These are phyloP conservation scores for Psilocybe subaeruginosa DNA, from an alignment of 768 basidiomycete species.

Conservation along the genomic window DNA sequence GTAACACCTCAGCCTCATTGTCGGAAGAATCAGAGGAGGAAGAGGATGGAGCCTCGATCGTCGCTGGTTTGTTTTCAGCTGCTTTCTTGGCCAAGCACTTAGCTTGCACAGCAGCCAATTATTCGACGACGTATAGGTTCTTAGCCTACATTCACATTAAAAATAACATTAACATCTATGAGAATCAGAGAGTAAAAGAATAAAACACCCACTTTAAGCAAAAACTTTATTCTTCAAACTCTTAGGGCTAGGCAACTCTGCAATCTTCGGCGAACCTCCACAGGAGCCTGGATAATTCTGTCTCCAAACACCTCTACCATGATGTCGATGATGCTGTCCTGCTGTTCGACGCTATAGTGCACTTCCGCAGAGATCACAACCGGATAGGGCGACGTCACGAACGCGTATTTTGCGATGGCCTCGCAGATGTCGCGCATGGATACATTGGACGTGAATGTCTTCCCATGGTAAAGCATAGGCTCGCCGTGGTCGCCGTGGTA, in stretches of 20 bases:
- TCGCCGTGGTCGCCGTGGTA: constrained; percentile 81
- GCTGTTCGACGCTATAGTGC: constrained; percentile 79
- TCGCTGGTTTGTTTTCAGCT: constrained; percentile 43
- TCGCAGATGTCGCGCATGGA: constrained; percentile 78
- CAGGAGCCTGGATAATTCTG: constrained; percentile 37
- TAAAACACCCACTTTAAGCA: constrained; percentile 69
- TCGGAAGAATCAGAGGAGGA: constrained; percentile 22
- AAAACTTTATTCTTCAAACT: constrained; percentile 75
- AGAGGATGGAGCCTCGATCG: constrained; percentile 45
- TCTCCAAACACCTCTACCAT: constrained; percentile 59
- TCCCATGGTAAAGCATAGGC: constrained; percentile 88
- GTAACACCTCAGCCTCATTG: constrained; percentile 20
- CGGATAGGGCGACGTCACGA: constrained; percentile 88
- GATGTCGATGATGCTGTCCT: constrained; percentile 77
- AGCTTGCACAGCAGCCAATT: constrained; percentile 67
- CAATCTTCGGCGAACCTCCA: constrained; percentile 49
- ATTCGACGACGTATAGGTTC: constrained; percentile 69
- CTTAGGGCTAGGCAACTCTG: constrained; percentile 80
- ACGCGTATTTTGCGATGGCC: constrained; percentile 89
- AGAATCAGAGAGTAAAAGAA: background rate
- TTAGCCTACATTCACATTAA: constrained; percentile 3
- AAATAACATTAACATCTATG: background rate
- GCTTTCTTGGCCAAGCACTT: constrained; percentile 60
- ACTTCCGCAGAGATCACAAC: constrained; percentile 93
- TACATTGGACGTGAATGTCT: constrained; percentile 85